Percentiles rank a stretch among this genome's conserved stretches.
Evolutionary conservation across 352 stramenopile species (phyloP).

Genomic region (Blastocystis sp.): DNA sequence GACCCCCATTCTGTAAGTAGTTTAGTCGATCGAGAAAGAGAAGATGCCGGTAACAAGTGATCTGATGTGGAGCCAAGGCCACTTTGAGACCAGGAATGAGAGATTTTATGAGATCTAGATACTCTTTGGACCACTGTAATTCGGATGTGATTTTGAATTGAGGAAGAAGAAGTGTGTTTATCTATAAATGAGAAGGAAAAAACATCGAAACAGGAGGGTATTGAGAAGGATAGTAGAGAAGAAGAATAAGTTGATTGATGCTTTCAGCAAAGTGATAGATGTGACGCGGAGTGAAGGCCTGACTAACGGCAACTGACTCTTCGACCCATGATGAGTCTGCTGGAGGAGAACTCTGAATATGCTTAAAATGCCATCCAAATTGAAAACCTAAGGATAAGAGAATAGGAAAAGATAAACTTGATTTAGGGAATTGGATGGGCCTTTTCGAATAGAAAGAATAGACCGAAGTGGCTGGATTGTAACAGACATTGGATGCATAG

Average conservation of each 20-base stretch:
- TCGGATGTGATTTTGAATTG: too few relatives aligned
- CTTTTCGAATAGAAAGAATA: not conserved
- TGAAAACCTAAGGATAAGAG: not conserved
- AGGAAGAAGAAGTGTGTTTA: too few relatives aligned
- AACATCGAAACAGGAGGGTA: too few relatives aligned
- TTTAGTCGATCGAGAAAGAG: too few relatives aligned
- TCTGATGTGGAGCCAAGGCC: too few relatives aligned
- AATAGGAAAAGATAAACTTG: not conserved
- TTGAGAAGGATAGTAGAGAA: too few relatives aligned
- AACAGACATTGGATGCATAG: not conserved
- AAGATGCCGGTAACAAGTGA: too few relatives aligned
- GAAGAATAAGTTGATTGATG: not conserved
- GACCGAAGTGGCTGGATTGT: not conserved
- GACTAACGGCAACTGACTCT: not conserved
- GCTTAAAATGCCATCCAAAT: not conserved
- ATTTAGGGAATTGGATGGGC: not conserved
- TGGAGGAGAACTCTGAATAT: not conserved
- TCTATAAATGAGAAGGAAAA: too few relatives aligned
- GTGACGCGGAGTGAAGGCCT: not conserved
- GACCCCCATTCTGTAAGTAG: not conserved
- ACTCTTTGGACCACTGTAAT: too few relatives aligned
- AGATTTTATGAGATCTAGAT: too few relatives aligned
- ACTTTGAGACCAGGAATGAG: too few relatives aligned
- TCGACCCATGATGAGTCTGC: not conserved
- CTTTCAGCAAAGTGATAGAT: conserved; percentile 24